These are phyloP conservation scores for Ramularia endophylla DNA, from an alignment of 2,329 filamentous ascomycete species.

Conservation along the genomic window DNA sequence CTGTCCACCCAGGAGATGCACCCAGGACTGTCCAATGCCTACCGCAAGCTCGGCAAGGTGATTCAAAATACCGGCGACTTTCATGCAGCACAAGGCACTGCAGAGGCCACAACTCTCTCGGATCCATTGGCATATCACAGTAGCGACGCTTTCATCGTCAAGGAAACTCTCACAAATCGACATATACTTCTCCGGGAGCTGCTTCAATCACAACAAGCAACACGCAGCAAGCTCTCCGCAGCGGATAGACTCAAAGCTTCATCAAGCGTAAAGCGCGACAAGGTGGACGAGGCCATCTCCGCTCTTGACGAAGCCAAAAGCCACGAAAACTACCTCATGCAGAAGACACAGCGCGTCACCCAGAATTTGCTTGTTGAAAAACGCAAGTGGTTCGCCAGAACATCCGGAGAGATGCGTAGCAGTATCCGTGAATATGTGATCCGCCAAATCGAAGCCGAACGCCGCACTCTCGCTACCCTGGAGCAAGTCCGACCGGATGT, in stretches of 20 bases:
- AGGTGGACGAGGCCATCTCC: constrained; percentile 95
- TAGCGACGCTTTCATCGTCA: constrained; percentile 93
- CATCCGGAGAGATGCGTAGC: constrained; percentile 72
- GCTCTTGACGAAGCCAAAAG: constrained; percentile 80
- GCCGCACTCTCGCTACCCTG: constrained; percentile 83
- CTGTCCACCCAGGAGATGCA: constrained; percentile 91
- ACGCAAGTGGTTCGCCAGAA: constrained; percentile 83
- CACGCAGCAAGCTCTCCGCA: constrained; percentile 74
- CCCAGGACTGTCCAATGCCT: constrained; percentile 78
- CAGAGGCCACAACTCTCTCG: constrained; percentile 88
- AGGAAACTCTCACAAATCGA: constrained; percentile 94
- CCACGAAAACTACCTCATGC: constrained; percentile 72
- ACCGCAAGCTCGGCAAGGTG: constrained; percentile 89
- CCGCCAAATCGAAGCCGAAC: constrained; percentile 91
- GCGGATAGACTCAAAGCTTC: constrained; percentile 84
- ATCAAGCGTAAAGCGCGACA: constrained; percentile 82
- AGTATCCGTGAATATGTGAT: constrained; percentile 89
- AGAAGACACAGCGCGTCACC: constrained; percentile 86
- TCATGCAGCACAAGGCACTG: constrained; percentile 92
- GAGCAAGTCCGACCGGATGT: constrained; percentile 92
- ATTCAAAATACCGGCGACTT: constrained; percentile 92
- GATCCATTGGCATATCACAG: constrained; percentile 95
- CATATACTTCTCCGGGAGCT: constrained; percentile 94
- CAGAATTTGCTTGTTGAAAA: constrained; percentile 83
- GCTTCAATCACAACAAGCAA: constrained; percentile 79